These are phyloP conservation scores for Coniochaeta pulveracea DNA, from an alignment of 2,329 filamentous ascomycete genomes.

Conservation along the genomic window DNA sequence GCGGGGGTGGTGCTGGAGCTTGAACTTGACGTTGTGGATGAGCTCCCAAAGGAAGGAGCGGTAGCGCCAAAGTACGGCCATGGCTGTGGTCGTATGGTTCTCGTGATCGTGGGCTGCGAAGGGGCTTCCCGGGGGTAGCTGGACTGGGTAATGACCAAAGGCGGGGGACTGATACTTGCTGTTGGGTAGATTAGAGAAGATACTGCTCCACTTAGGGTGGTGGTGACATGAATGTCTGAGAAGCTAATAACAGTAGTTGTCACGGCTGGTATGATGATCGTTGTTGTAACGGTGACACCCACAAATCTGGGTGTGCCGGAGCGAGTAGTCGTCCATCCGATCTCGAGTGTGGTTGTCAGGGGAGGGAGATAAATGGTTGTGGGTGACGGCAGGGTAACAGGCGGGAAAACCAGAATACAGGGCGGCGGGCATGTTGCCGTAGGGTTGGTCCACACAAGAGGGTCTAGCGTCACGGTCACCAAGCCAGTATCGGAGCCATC, in stretches of 20 bases:
- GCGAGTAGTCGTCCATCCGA: background rate
- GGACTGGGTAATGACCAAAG: background rate
- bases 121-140: background rate
- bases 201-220: background rate
- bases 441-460: constrained; percentile 4
- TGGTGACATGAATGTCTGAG: background rate
- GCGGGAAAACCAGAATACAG: constrained; percentile 5
- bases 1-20: background rate
- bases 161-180: background rate
- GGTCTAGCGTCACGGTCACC: constrained; percentile 4
- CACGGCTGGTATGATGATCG: background rate
- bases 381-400: background rate
- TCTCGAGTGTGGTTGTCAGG: background rate
- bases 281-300: background rate
- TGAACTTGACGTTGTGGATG: no score
- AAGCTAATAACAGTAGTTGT: background rate
- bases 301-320: background rate
- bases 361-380: constrained; percentile 8
- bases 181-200: background rate
- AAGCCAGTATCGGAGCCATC: background rate
- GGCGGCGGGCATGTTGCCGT: constrained; percentile 3
- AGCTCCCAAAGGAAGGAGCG: no score
- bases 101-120: background rate
- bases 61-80: no score
- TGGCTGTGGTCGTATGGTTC: background rate